Base-by-base conservation (phyloP, 495 filamentous ascomycete genomes). In the Xylaria cubensis region DNA sequence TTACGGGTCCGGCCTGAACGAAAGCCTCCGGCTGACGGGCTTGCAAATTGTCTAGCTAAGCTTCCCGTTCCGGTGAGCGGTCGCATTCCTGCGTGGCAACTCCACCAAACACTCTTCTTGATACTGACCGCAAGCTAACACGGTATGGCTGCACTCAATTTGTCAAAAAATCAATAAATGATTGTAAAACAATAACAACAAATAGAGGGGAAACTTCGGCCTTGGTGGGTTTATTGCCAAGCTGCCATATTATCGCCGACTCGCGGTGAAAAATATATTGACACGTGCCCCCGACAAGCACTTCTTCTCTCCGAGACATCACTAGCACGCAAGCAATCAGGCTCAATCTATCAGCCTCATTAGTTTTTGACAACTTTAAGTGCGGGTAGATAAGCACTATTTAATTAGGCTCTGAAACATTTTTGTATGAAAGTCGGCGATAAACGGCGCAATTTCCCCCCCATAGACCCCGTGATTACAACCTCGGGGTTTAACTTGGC, bases 301-400 rank as follows among this genome's bases (percentile, higher is more conserved):
- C 58, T 39, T 39, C 6, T 39, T 39, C 36, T 39, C 36, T 36
- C 58, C 58, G 58, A 61, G 58, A 61, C 58, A 61, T 39, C 4
- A n/a, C 29, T 24, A 56, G 53, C 53, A 6, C 26, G 53, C 4
- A 7, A 17, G 2, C 15, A 42, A 6, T 8, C 34, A 36, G 7
- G 4, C 34, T n/a, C n/a, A 9, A 32, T 12, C 12, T 13, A 17
- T 17, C 53, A 56, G 53, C 53, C 53, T 56, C 53, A 24, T 39
- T 39, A 39, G 36, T 7, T 34, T 36, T 39, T 39, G 36, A 39
- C 36, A 39, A 39, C 36, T 39, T 39, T 39, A 39, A 39, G 36
- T 51, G 50, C 39, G 15, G 26, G 26, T 58, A 58, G 53, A 32
- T 58, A 58, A 58, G 53, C 53, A 58, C 32, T 58, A 61, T 19